These are phyloP conservation scores for Cytospora piceae DNA, from an alignment of 2,329 filamentous ascomycete genomes.

Conservation along the genomic window DNA sequence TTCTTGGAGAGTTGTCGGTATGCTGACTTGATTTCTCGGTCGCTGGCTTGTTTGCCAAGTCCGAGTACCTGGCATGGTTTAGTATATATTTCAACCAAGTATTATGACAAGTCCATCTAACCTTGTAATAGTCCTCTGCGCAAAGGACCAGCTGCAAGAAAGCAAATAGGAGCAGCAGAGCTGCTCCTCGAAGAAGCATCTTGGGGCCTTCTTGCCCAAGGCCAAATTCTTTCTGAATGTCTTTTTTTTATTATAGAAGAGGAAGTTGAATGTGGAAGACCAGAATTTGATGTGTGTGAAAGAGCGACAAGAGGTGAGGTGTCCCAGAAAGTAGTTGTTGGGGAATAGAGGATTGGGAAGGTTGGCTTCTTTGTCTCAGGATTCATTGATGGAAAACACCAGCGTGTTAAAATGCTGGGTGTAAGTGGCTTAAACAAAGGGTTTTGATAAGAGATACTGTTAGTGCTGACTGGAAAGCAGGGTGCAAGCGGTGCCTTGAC, in stretches of 20 bases:
- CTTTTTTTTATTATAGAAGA: background rate
- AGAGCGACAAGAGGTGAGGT: constrained; percentile 31
- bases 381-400: constrained; percentile 31
- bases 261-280: no score
- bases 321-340: constrained; percentile 1
- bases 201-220: constrained; percentile 34
- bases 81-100: constrained; percentile 12
- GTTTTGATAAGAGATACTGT: background rate
- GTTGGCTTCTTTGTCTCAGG: constrained; percentile 23
- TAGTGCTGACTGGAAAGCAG: background rate
- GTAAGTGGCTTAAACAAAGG: constrained; percentile 16
- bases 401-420: constrained; percentile 34
- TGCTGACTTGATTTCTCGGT: constrained; percentile 89
- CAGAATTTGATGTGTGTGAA: constrained; percentile 10
- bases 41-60: constrained; percentile 76
- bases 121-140: constrained; percentile 78
- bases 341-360: background rate
- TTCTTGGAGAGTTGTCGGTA: constrained; percentile 94
- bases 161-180: constrained; percentile 56
- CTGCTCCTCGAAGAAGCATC: constrained; percentile 58
- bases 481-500: background rate
- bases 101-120: constrained; percentile 38
- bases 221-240: background rate
- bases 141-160: constrained; percentile 59
- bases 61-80: constrained; percentile 68